These are phyloP conservation scores for Arthrobotrys megalospora DNA, from an alignment of 2,329 filamentous ascomycete genomes.

Conservation along the genomic window DNA sequence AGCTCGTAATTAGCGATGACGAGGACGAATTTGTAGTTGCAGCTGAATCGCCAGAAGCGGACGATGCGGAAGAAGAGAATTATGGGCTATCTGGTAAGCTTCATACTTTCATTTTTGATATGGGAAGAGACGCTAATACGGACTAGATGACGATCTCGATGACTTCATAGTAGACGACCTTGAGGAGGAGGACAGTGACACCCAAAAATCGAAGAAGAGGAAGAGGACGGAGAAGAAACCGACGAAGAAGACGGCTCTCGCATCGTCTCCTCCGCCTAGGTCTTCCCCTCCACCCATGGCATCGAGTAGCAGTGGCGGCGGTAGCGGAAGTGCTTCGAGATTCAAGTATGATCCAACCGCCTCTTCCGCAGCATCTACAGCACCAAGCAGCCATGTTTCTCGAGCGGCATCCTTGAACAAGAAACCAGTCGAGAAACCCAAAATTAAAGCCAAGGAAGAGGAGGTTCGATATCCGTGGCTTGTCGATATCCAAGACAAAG, in stretches of 20 bases:
- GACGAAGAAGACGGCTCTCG: conserved; percentile 74
- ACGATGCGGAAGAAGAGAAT: conserved; percentile 71
- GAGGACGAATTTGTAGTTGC: conserved; percentile 76
- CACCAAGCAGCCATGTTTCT: conserved; percentile 83
- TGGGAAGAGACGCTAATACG: background rate
- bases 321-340: conserved; percentile 72
- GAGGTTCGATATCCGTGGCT: conserved; percentile 92
- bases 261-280: conserved; percentile 45
- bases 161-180: conserved; percentile 92
- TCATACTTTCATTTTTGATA: conserved; percentile 39
- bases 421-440: conserved; percentile 66
- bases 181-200: conserved; percentile 76
- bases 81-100: conserved; percentile 47
- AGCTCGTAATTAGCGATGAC: conserved; percentile 78
- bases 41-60: conserved; percentile 74
- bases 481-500: conserved; percentile 85
- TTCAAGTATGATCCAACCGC: conserved; percentile 73
- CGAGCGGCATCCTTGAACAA: conserved; percentile 71
- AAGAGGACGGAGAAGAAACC: conserved; percentile 73
- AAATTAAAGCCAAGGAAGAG: conserved; percentile 68
- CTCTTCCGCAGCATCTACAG: conserved; percentile 79
- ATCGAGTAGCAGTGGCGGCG: conserved; percentile 67
- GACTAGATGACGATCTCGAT: conserved; percentile 76
- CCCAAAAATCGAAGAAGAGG: conserved; percentile 77
- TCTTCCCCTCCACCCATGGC: conserved; percentile 70